Evolutionary conservation across 2,329 filamentous ascomycete species (phyloP).

Genomic region (Xylaria sp.): DNA sequence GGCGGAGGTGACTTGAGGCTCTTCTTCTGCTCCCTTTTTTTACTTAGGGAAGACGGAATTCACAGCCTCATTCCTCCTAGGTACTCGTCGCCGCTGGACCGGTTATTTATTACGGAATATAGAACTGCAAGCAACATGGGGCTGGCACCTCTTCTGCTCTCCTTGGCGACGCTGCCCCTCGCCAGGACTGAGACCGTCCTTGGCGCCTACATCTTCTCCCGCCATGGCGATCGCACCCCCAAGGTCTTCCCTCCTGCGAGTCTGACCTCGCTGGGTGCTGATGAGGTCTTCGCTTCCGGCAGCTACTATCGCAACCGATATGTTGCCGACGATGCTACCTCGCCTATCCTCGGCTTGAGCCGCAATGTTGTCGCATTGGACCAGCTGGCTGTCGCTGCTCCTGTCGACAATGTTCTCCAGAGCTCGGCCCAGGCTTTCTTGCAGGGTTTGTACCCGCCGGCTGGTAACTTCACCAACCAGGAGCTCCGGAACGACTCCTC

Average conservation of each 20-base stretch:
- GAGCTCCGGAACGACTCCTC: slow-evolving; percentile 65
- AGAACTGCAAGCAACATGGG: slow-evolving; percentile 32
- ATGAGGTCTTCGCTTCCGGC: slow-evolving; percentile 67
- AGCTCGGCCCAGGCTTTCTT: slow-evolving; percentile 75
- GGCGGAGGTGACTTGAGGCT: no score
- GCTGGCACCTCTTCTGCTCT: slow-evolving; percentile 38
- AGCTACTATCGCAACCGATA: slow-evolving; percentile 73
- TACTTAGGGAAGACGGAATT: background rate
- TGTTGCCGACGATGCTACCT: slow-evolving; percentile 53
- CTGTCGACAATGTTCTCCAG: slow-evolving; percentile 71
- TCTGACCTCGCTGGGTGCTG: slow-evolving; percentile 74
- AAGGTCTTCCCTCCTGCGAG: slow-evolving; percentile 67
- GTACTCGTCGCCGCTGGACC: background rate
- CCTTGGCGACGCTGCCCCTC: slow-evolving; percentile 35
- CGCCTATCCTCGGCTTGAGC: slow-evolving; percentile 62
- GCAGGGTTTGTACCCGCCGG: slow-evolving; percentile 81
- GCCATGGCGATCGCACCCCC: slow-evolving; percentile 82
- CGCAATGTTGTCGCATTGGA: slow-evolving; percentile 59
- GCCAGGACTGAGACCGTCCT: slow-evolving; percentile 60
- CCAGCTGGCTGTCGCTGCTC: slow-evolving; percentile 68
- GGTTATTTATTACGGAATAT: background rate
- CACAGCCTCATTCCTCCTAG: background rate
- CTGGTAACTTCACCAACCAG: slow-evolving; percentile 50
- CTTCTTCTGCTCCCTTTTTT: no score
- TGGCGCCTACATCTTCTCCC: slow-evolving; percentile 80